Base-by-base conservation (phyloP, 1,139 yeast species). In the Nakaseomyces sp. region DNA sequence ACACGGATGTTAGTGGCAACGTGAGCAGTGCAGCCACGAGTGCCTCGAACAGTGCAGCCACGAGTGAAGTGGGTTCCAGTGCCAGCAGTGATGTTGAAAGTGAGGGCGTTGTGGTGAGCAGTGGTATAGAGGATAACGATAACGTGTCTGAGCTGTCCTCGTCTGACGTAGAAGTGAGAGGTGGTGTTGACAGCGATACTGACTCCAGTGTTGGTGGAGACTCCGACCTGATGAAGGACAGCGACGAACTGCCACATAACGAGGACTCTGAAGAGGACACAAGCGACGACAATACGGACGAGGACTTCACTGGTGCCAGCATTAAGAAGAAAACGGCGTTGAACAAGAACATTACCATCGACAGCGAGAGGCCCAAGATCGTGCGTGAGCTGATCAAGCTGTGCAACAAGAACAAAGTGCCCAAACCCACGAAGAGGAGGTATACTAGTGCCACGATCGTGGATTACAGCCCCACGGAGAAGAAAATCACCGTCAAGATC, bases 391-490 rank as follows among this genome's bases (percentile, higher is more conserved):
- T 61, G 44, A 48, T 52, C 15, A 56, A 57, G 45, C 52, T 60
- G 57, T 53, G 54, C 32, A 57, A 56, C 33, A 60, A 58, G 45
- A 58, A 53, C 43, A 53, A 52, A 41, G 48, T 48, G 16, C 59
- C 51, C 40, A 58, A 56, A 45, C 52, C 52, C n/a, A 60, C 57
- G 44, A 61, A 61, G 47, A 56, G 65, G 43, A 54, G 60, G 41
- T 61, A 60, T 43, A 61, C 65, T 5, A 59, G 55, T 41, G 53
- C 58, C 18, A 50, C 53, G 7, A 55, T 61, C 15, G 45, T 48
- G 24, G 58, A 58, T 10, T 57, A 58, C 40, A 48, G 46, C 31
- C 54, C 56, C 17, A 36, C 46, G 12, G 52, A 47, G 24, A 49
- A 48, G 12, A 49, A 50, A 38, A 29, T 29, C 6, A 49, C 53